Evolutionary conservation across 192 early-diverging fungal genomes (phyloP), one percentile per base, ranked within the genome.

Genomic region (Gigaspora rosea): DNA sequence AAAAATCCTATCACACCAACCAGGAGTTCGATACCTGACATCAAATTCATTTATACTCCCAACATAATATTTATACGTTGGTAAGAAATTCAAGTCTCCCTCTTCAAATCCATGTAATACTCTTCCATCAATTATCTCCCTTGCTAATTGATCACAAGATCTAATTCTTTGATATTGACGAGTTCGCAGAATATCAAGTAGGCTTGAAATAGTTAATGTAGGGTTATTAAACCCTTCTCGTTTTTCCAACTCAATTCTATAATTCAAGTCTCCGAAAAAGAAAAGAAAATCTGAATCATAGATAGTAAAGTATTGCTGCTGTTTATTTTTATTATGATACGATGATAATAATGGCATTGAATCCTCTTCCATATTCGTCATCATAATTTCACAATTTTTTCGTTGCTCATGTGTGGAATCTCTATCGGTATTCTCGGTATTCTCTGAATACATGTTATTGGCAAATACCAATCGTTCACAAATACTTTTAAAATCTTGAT

Each of bases 1-100:
- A 15, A 80, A 75, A 15, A 80, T 80, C 22, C 78, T 33, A 80
- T 80, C 78, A 58, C 78, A 80, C 78, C 78, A 80, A 57, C 78
- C 73, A 32, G 78, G 78, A 20, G 76, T 35, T 33, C 66, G 15
- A 49, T 16, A 10, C n/a, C 32, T 51, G 20, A 22, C 5, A 52
- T 75, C 41, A 67, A 79, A 80, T n/a, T 63, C 16, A 32, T 65
- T 50, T 0, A 8, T 18, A 22, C 48, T 63, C 7, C 66, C 78
- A 18, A 67, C 4, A 68, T 54, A 0, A 67, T 79, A 80, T 76
- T 80, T 80, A 20, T 80, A 80, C 7, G 78, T 80, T n/a, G 78
- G 78, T n/a, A 63, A n/a, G 32, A 80, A 80, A 35, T 59, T 51
- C 7, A 79, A 12, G 6, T 71, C 59, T 9, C 62, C 73, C 33